phyloP scores from a whole-genome alignment of 495 filamentous ascomycete genomes.

The Penicillium paxilli region DNA sequence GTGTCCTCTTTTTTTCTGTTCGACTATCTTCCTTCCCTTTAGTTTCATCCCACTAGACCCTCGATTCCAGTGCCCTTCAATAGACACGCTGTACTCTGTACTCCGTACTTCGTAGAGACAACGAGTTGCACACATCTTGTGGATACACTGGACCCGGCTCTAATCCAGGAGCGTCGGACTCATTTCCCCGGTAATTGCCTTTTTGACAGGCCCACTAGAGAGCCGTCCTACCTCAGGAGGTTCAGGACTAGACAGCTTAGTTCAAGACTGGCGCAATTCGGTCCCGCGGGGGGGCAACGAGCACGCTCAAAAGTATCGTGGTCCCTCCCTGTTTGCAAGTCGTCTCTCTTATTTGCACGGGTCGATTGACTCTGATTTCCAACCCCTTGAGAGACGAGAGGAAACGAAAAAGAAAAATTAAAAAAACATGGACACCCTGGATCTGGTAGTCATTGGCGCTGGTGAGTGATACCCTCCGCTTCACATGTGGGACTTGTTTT shows the following conservation, averaged over 20 bases:
- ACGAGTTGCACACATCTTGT: neutral
- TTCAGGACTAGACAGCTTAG: neutral
- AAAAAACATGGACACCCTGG: slow-evolving; percentile 26
- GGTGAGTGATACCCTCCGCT: slow-evolving; percentile 26
- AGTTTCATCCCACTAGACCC: too few species aligned
- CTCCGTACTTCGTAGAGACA: neutral
- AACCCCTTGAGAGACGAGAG: too few species aligned
- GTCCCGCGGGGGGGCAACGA: neutral
- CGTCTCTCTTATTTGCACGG: neutral
- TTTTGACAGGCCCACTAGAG: slow-evolving; percentile 1
- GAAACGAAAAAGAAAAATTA: too few species aligned
- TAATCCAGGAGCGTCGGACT: neutral
- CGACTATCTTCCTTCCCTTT: neutral
- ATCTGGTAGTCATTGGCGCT: slow-evolving; percentile 46
- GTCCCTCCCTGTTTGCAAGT: neutral
- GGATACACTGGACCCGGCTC: neutral
- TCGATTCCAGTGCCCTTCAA: neutral
- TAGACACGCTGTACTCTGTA: neutral
- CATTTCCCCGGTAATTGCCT: slow-evolving; percentile 2
- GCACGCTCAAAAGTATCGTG: neutral
- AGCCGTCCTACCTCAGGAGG: neutral
- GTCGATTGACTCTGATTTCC: neutral
- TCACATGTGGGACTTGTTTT: too few species aligned
- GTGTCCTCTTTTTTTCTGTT: neutral
- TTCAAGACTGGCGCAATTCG: neutral